Base-by-base conservation (phyloP, 148 eudicot genomes). In the Rhododendron ovatum region DNA sequence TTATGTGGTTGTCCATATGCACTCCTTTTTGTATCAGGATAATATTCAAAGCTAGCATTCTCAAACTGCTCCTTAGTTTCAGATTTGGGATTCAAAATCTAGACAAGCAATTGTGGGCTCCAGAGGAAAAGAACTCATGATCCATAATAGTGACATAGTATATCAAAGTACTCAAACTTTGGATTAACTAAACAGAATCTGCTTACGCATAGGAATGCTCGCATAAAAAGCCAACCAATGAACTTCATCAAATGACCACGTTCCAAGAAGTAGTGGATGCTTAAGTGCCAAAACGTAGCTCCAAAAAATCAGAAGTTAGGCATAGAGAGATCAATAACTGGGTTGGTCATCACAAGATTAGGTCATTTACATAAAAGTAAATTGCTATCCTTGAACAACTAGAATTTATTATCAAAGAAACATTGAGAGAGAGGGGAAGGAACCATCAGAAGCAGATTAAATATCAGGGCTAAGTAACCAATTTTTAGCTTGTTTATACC, bases 401-500 rank as follows among this genome's bases (percentile, higher is more conserved):
- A 55, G 17, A 81, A 2, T 4, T 80, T 15, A 28, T 4, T 48
- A 71, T 48, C 63, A 69, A 83, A 67, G 26, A 43, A 83, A 78
- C 4, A 78, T 3, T 3, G 74, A 53, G 59, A 57, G 73, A 73
- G 45, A 33, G 33, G 12, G 37, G 22, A 6, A 71, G 74, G 11
- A n/a, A 53, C 33, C 47, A 57, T 33, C 33, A 57, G 17, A 73
- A 67, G 15, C 13, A 24, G 57, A 78, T 33, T 10, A 82, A 75
- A 75, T 37, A 39, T 55, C 9, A 43, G 57, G 41, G 41, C 22
- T 26, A 33, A 51, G 63, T 50, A 57, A 77, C 26, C 20, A 41
- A 53, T 2, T 12, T 53, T 41, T 82, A 74, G 55, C 20, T 55
- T 9, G 18, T 24, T 26, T 71, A 47, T 87, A 93, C 99, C 99